Evolutionary conservation across 306 rosid species (phyloP).

Genomic region (Gastrolobium bilobum): DNA sequence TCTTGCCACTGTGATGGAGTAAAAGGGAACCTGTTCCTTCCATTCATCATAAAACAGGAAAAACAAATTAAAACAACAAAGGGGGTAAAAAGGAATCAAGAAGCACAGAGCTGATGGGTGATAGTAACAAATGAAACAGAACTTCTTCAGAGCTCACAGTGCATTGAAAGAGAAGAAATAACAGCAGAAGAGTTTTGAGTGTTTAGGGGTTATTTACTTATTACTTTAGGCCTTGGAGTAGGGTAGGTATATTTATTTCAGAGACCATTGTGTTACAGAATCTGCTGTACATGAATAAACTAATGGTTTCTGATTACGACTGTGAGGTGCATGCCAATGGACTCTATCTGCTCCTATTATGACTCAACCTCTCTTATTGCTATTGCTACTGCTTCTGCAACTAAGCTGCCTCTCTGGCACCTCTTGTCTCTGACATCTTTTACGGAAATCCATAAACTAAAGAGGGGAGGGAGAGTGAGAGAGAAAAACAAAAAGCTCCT

Average conservation of each 20-base stretch:
- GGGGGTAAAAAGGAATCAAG: conserved; percentile 21
- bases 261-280: conserved; percentile 91
- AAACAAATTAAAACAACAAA: background rate
- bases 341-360: conserved; percentile 57
- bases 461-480: conserved; percentile 38
- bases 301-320: conserved; percentile 84
- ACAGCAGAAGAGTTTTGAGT: conserved; percentile 28
- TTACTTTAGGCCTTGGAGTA: conserved; percentile 40
- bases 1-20: conserved; percentile 97
- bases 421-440: conserved; percentile 93
- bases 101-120: conserved; percentile 11
- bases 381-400: conserved; percentile 71
- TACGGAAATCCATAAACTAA: conserved; percentile 92
- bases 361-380: conserved; percentile 86
- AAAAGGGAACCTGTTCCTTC: conserved; percentile 81
- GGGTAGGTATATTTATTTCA: conserved; percentile 88
- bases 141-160: conserved; percentile 43
- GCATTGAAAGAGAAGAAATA: conserved; percentile 42
- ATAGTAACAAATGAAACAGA: conserved; percentile 44
- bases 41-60: conserved; percentile 55
- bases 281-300: conserved; percentile 89
- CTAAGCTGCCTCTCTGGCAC: conserved; percentile 73
- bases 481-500: conserved; percentile 23
- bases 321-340: conserved; percentile 70
- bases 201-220: conserved; percentile 46